These are phyloP conservation scores for Trichoderma asperelloides DNA, from an alignment of 495 filamentous ascomycete species.

Conservation along the genomic window DNA sequence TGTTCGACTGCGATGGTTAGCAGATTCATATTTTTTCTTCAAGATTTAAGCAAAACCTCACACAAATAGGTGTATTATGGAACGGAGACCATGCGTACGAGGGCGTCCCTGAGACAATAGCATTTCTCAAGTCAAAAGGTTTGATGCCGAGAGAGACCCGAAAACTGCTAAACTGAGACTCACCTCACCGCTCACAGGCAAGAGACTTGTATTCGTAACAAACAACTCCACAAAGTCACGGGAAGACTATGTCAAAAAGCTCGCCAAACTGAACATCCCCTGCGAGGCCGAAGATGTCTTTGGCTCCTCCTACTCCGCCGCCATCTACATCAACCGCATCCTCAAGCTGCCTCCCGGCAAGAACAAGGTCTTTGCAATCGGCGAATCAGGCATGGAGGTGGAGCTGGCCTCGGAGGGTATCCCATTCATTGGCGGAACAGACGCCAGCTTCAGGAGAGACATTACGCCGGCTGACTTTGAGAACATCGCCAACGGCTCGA, in stretches of 20 bases:
- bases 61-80: conserved; percentile 77
- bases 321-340: conserved; percentile 93
- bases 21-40: not conserved
- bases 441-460: conserved; percentile 64
- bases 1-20: conserved; percentile 96
- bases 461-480: conserved; percentile 73
- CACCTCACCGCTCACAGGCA: conserved; percentile 45
- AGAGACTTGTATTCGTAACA: conserved; percentile 91
- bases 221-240: conserved; percentile 99
- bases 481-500: conserved; percentile 61
- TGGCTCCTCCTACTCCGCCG: conserved; percentile 86
- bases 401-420: conserved; percentile 73
- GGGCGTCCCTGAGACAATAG: conserved; percentile 71
- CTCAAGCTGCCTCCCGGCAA: conserved; percentile 64
- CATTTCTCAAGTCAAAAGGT: conserved; percentile 74
- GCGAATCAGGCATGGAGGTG: conserved; percentile 83
- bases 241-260: conserved; percentile 82
- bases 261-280: conserved; percentile 73
- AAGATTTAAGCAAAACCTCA: not conserved
- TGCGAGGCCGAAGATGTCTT: conserved; percentile 79
- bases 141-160: conserved; percentile 9
- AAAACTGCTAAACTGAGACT: not conserved
- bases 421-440: conserved; percentile 79
- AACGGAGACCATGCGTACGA: conserved; percentile 84
- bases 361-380: conserved; percentile 89